These are phyloP conservation scores for Fusarium sp. DNA, from an alignment of 2,329 filamentous ascomycete species.

Conservation along the genomic window DNA sequence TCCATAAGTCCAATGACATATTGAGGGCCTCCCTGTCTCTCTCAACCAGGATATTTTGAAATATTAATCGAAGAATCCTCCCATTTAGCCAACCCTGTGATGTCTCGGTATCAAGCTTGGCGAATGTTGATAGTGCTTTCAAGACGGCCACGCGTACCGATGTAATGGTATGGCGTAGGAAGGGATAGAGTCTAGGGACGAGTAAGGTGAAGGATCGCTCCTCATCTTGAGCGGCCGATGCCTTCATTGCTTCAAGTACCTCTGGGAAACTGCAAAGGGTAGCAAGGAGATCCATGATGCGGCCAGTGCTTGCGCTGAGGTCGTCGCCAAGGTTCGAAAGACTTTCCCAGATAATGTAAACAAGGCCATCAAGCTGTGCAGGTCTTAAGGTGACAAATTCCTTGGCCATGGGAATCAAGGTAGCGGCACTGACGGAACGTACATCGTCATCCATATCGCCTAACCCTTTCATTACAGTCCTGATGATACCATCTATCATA, in stretches of 20 bases:
- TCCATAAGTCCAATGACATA: slow-evolving; percentile 88
- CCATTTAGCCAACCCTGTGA: slow-evolving; percentile 93
- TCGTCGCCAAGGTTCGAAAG: slow-evolving; percentile 97
- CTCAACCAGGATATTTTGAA: slow-evolving; percentile 95
- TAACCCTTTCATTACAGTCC: slow-evolving; percentile 93
- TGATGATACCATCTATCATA: slow-evolving; percentile 92
- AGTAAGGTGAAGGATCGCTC: slow-evolving; percentile 91
- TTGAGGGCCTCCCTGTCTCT: slow-evolving; percentile 84
- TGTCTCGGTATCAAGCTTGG: slow-evolving; percentile 81
- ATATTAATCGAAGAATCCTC: slow-evolving; percentile 85
- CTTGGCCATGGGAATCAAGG: slow-evolving; percentile 92
- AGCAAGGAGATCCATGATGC: slow-evolving; percentile 97
- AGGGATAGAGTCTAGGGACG: slow-evolving; percentile 93
- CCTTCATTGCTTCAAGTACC: slow-evolving; percentile 93
- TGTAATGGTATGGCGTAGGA: slow-evolving; percentile 95
- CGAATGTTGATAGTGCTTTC: slow-evolving; percentile 90
- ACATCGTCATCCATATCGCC: slow-evolving; percentile 94
- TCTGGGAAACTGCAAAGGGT: slow-evolving; percentile 95
- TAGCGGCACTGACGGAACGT: slow-evolving; percentile 95
- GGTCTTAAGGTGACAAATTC: slow-evolving; percentile 91
- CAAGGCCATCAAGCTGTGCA: slow-evolving; percentile 78
- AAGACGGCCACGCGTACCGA: slow-evolving; percentile 93
- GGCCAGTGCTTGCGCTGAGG: slow-evolving; percentile 94
- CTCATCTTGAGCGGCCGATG: slow-evolving; percentile 81
- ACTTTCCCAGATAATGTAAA: slow-evolving; percentile 97